These are phyloP conservation scores for Xylariaceae sp. DNA, from an alignment of 2,329 filamentous ascomycete species.

Conservation along the genomic window DNA sequence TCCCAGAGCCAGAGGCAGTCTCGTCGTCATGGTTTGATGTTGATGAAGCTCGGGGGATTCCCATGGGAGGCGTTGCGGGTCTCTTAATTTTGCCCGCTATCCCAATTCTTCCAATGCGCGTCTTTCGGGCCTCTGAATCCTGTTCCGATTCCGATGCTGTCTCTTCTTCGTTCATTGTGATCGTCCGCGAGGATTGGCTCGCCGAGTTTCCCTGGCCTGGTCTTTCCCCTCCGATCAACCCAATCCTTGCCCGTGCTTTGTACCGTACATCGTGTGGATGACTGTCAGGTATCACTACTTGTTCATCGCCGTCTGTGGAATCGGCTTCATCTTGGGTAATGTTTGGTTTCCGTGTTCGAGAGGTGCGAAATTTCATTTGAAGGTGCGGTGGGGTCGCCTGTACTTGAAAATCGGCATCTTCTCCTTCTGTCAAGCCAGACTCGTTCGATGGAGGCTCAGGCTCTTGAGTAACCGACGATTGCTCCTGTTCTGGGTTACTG, in stretches of 20 bases:
- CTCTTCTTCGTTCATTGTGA: conserved; percentile 20
- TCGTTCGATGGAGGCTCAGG: conserved; percentile 10
- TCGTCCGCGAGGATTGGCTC: conserved; percentile 20
- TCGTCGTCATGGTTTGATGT: conserved; percentile 14
- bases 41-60: conserved; percentile 16
- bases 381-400: conserved; percentile 43
- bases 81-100: conserved; percentile 22
- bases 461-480: background rate
- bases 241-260: conserved; percentile 15
- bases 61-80: conserved; percentile 20
- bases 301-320: conserved; percentile 18
- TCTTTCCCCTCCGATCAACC: conserved; percentile 15
- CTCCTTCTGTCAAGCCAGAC: conserved; percentile 24
- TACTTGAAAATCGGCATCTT: conserved; percentile 49
- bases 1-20: conserved; percentile 20
- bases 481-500: conserved; percentile 7
- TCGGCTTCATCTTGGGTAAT: conserved; percentile 3
- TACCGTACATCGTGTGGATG: conserved; percentile 7
- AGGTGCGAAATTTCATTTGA: conserved; percentile 10
- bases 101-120: conserved; percentile 11
- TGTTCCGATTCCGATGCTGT: conserved; percentile 27
- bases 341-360: conserved; percentile 13
- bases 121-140: conserved; percentile 10
- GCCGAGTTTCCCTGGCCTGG: conserved; percentile 5
- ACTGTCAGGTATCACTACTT: conserved; percentile 15